These are phyloP conservation scores for Macrophomina pseudophaseolina DNA, from an alignment of 2,329 filamentous ascomycete genomes.

Conservation along the genomic window DNA sequence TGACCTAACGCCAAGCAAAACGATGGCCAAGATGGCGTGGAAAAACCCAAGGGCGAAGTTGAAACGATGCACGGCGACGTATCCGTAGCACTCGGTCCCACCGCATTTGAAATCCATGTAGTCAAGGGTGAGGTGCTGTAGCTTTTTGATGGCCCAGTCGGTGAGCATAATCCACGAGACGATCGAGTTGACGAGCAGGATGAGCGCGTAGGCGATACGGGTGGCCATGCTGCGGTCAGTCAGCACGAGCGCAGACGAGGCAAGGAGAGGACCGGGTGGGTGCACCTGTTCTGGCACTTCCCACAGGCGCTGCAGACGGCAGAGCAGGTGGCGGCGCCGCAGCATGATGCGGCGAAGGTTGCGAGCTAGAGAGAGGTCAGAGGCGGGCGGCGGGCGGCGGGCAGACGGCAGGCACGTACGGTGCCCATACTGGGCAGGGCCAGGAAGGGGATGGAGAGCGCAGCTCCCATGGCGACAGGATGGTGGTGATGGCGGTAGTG, in stretches of 20 bases:
- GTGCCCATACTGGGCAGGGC: constrained; percentile 85
- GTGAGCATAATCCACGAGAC: constrained; percentile 99
- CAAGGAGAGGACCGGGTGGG: constrained; percentile 1
- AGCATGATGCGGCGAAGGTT: constrained; percentile 86
- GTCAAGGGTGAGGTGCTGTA: constrained; percentile 88
- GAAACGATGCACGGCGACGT: constrained; percentile 95
- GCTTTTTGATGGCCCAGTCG: constrained; percentile 95
- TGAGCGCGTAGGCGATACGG: constrained; percentile 92
- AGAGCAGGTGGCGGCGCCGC: constrained; percentile 94
- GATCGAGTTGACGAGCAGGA: constrained; percentile 95
- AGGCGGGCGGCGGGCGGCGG: constrained; percentile 13
- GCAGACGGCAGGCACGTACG: constrained; percentile 60
- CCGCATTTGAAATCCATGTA: constrained; percentile 94
- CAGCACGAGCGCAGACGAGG: constrained; percentile 23
- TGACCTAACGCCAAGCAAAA: constrained; percentile 84
- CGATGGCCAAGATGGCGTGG: constrained; percentile 82
- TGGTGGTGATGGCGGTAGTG: constrained; percentile 10
- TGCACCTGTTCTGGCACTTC: constrained; percentile 92
- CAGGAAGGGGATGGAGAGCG: constrained; percentile 87
- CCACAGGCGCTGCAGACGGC: constrained; percentile 95
- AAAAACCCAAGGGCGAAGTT: constrained; percentile 97
- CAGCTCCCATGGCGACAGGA: constrained; percentile 74
- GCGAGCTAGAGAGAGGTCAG: constrained; percentile 62
- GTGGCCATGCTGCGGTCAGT: constrained; percentile 76
- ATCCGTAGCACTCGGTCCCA: constrained; percentile 89